Evolutionary conservation across 306 rosid species (phyloP).

Genomic region (Quercus robur): DNA sequence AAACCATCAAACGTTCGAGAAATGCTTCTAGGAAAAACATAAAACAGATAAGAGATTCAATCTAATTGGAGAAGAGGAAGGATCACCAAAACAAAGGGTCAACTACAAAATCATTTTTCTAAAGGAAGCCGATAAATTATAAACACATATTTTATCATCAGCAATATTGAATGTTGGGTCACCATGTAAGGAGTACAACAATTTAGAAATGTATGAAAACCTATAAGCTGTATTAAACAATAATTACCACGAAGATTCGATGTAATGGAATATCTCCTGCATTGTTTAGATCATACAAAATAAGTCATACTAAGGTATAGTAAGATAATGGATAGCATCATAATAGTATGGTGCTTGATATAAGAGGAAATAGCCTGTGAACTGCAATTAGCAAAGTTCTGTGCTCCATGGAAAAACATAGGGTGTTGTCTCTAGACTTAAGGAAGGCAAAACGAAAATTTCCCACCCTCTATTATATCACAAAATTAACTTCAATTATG

Average conservation of each 20-base stretch:
- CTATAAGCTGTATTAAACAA: background rate
- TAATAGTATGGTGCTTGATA: too few relatives aligned
- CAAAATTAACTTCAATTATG: too few relatives aligned
- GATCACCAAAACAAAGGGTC: background rate
- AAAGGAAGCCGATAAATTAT: background rate
- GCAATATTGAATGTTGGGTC: background rate
- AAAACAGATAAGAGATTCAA: background rate
- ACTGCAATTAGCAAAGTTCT: too few relatives aligned
- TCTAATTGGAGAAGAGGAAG: background rate
- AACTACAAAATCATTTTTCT: background rate
- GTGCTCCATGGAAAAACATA: too few relatives aligned
- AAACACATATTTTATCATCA: background rate
- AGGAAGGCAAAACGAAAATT: too few relatives aligned
- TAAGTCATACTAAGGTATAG: background rate
- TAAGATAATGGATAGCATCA: too few relatives aligned
- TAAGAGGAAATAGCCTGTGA: too few relatives aligned
- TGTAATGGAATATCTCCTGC: background rate
- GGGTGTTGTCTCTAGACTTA: too few relatives aligned
- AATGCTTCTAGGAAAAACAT: background rate
- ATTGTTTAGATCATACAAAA: background rate
- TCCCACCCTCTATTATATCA: too few relatives aligned
- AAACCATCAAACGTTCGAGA: background rate
- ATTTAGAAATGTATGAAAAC: background rate
- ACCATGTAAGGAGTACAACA: background rate
- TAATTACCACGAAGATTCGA: background rate